phyloP scores from a whole-genome alignment of 768 basidiomycete genomes.

The Amanita fuliginea region DNA sequence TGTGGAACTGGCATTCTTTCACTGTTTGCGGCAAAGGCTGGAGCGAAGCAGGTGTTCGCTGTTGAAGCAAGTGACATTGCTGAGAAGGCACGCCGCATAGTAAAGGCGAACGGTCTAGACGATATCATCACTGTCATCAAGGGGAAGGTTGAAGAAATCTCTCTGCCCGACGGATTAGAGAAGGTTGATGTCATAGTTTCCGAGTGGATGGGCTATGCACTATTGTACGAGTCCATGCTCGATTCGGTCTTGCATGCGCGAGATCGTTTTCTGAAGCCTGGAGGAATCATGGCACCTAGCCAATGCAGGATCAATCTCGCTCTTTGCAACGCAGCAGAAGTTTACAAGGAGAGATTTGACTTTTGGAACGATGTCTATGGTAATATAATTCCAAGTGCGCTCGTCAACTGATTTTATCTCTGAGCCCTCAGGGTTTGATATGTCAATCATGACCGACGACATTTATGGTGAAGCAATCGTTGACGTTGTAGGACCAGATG shows the following conservation, averaged over 20 bases:
- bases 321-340: conserved; percentile 65
- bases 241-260: conserved; percentile 88
- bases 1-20: conserved; percentile 94
- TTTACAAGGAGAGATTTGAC: conserved; percentile 70
- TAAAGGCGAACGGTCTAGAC: conserved; percentile 63
- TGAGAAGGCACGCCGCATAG: conserved; percentile 64
- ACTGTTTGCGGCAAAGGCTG: conserved; percentile 80
- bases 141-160: conserved; percentile 86
- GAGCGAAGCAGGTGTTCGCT: conserved; percentile 84
- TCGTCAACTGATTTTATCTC: not conserved
- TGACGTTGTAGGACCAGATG: conserved; percentile 61
- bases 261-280: conserved; percentile 71
- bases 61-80: conserved; percentile 86
- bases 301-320: conserved; percentile 81
- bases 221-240: conserved; percentile 95
- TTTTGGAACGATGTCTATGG: conserved; percentile 94
- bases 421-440: conserved; percentile 77
- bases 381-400: conserved; percentile 16
- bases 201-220: conserved; percentile 95
- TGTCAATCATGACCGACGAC: conserved; percentile 69
- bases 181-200: conserved; percentile 92
- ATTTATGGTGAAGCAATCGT: conserved; percentile 77
- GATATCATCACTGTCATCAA: conserved; percentile 77
- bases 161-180: conserved; percentile 55
- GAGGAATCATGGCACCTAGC: conserved; percentile 83